phyloP scores from a whole-genome alignment of 2,329 filamentous ascomycete species.

The Hymenoscyphus occultus region DNA sequence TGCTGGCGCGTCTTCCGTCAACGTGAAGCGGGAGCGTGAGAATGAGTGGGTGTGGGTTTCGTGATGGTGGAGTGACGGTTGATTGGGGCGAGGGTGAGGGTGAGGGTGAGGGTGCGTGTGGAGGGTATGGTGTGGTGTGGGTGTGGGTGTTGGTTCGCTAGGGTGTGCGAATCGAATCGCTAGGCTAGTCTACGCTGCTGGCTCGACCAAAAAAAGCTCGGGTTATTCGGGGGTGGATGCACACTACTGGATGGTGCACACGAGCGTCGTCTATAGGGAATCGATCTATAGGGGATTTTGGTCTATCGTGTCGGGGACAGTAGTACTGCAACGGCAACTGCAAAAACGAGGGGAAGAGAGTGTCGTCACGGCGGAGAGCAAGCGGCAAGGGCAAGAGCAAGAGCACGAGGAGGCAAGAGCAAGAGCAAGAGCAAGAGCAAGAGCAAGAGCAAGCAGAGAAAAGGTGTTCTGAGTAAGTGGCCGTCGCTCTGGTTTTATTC shows the following conservation, averaged over 20 bases:
- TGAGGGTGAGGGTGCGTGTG: no score
- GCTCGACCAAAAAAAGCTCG: conserved; percentile 3
- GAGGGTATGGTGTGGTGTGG: neutral
- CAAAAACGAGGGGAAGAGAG: conserved; percentile 16
- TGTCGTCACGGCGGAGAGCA: conserved; percentile 15
- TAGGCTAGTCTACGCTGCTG: neutral
- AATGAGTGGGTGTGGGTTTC: neutral
- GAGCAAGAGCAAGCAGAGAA: conserved; percentile 6
- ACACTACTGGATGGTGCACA: no score
- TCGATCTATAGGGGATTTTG: no score
- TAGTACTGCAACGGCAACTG: no score
- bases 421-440: neutral
- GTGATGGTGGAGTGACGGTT: neutral
- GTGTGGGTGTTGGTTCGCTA: neutral
- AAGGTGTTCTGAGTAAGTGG: conserved; percentile 13
- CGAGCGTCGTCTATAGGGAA: no score
- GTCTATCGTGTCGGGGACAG: no score
- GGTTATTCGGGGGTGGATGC: neutral
- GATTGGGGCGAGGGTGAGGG: neutral
- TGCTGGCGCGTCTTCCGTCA: conserved; percentile 21
- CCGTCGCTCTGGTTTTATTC: conserved; percentile 32
- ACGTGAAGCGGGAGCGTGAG: neutral
- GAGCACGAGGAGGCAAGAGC: neutral
- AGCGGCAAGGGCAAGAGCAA: neutral
- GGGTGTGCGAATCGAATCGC: neutral